Percentiles rank a stretch among this genome's conserved stretches.
Conservation (phyloP, 257 asterid genomes). For the Euphrasia confusa region DNA sequence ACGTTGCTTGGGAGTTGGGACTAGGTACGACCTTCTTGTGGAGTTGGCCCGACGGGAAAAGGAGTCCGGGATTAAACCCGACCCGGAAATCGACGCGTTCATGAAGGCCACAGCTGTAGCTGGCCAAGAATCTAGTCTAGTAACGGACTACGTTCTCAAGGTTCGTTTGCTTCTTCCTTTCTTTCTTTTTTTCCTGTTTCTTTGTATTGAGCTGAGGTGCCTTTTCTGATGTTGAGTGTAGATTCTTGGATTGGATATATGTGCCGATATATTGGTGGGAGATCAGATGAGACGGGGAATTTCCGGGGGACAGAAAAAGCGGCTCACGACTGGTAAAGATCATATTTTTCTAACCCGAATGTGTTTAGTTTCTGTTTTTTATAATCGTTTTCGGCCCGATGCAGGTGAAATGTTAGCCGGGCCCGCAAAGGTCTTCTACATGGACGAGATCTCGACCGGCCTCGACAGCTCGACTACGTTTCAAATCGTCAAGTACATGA, state of each 20-base stretch:
- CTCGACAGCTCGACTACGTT: conserved; percentile 93
- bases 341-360: neutral
- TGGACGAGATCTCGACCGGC: conserved; percentile 99
- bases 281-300: conserved; percentile 92
- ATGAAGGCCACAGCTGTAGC: conserved; percentile 91
- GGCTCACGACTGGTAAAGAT: conserved; percentile 75
- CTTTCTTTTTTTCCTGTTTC: neutral
- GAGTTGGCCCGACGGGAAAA: conserved; percentile 78
- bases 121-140: conserved; percentile 83
- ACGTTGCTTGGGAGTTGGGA: conserved; percentile 91
- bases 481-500: conserved; percentile 79
- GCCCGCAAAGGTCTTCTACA: conserved; percentile 89
- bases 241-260: conserved; percentile 92
- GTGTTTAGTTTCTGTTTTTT: neutral
- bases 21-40: conserved; percentile 75
- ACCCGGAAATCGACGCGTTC: conserved; percentile 83
- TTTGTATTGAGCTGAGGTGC: neutral
- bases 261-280: conserved; percentile 88
- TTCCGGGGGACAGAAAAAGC: conserved; percentile 96
- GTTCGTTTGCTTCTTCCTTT: conserved; percentile 31
- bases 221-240: conserved; percentile 25
- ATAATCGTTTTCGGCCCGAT: conserved; percentile 5
- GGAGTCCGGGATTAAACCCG: conserved; percentile 82
- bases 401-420: conserved; percentile 97
- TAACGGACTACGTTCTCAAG: conserved; percentile 85